A percentile compares a stretch with the other conserved stretches of the same genome.
phyloP scores from a whole-genome alignment of 1,139 yeast genomes.

The Nakaseomyces nivariensis region DNA sequence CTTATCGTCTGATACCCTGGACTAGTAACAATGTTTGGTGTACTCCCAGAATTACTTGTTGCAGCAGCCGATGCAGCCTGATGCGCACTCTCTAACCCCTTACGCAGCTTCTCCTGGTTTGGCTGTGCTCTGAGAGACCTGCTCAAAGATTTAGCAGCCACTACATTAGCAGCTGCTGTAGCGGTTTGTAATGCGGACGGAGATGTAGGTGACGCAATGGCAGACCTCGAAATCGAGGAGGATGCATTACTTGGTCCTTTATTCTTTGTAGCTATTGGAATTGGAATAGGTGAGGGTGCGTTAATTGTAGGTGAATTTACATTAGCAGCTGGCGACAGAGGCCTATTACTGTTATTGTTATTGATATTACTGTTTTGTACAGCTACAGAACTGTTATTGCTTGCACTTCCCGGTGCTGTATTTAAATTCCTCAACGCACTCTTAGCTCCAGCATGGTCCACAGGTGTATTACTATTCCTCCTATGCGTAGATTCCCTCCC shows the following conservation, averaged over 20 bases:
- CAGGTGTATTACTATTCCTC: neutral
- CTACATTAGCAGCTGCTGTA: neutral
- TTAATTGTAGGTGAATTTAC: neutral
- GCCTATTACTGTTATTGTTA: neutral
- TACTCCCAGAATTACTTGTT: neutral
- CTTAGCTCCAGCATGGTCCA: neutral
- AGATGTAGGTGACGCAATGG: neutral
- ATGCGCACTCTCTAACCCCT: neutral
- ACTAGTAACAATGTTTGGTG: neutral
- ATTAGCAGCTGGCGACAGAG: neutral
- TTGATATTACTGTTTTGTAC: neutral
- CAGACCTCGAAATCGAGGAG: neutral
- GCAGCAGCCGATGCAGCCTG: constrained; percentile 1
- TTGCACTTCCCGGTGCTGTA: neutral
- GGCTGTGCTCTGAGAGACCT: neutral
- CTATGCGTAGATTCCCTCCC: neutral
- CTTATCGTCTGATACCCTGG: neutral
- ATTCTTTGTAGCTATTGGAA: neutral
- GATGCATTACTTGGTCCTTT: neutral
- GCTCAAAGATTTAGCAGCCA: neutral
- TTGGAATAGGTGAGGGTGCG: neutral
- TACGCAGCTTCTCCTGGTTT: neutral
- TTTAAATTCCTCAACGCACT: neutral
- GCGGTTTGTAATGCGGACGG: neutral
- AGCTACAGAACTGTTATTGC: neutral